Conservation (phyloP, 192 early-diverging fungal species). For the Umbelopsis ramanniana region DNA sequence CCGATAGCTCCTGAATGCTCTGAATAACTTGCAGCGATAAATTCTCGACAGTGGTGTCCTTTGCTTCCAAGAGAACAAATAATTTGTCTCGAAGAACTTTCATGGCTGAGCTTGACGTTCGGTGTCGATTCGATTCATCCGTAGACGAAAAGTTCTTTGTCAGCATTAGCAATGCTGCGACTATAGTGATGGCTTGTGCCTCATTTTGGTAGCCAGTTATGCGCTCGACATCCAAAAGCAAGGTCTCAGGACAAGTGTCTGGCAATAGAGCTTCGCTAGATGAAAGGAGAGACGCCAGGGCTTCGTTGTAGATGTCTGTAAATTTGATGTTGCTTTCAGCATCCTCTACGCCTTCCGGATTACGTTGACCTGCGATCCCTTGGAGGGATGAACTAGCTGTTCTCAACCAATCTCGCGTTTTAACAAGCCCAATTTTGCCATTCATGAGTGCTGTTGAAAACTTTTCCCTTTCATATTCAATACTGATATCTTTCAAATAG, state of each 20-base stretch:
- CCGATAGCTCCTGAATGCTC: conserved; percentile 4
- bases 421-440: conserved; percentile 48
- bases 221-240: conserved; percentile 67
- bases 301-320: conserved; percentile 23
- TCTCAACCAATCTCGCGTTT: conserved; percentile 67
- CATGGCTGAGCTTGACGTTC: not conserved
- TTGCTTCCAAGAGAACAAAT: conserved; percentile 33
- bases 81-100: conserved; percentile 27
- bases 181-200: conserved; percentile 66
- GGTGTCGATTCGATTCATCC: not conserved
- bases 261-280: not conserved
- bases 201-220: conserved; percentile 74
- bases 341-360: conserved; percentile 49
- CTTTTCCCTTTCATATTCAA: conserved; percentile 73
- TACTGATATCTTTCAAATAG: conserved; percentile 67
- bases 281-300: conserved; percentile 11
- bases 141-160: conserved; percentile 60
- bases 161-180: conserved; percentile 72
- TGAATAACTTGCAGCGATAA: conserved; percentile 38
- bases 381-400: conserved; percentile 38
- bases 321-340: not conserved
- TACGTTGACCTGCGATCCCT: conserved; percentile 46
- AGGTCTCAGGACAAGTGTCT: conserved; percentile 66
- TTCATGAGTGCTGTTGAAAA: conserved; percentile 62
- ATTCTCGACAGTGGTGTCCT: conserved; percentile 34